Evolutionary conservation across 345 rosid species (phyloP).

Genomic region (Pistacia integerrima): DNA sequence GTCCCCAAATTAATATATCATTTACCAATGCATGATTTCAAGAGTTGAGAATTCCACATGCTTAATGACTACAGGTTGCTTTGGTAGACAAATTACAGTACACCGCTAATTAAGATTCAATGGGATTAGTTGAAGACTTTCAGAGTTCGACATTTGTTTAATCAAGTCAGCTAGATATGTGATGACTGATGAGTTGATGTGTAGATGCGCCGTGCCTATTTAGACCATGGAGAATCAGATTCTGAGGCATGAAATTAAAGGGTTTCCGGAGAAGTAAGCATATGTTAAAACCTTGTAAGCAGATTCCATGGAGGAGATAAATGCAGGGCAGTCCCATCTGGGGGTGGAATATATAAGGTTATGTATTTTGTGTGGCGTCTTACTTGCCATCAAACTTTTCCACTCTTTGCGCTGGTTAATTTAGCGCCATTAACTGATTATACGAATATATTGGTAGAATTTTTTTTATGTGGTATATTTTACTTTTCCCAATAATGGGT

Average conservation of each 20-base stretch:
- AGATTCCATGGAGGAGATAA: background rate
- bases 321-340: background rate
- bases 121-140: background rate
- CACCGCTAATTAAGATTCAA: background rate
- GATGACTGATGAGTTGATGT: background rate
- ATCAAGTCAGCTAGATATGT: background rate
- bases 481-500: too few relatives aligned
- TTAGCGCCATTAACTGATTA: background rate
- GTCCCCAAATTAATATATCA: background rate
- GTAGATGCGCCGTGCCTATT: background rate
- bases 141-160: background rate
- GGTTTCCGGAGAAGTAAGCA: background rate
- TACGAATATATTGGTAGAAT: background rate
- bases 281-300: background rate
- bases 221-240: background rate
- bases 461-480: too few relatives aligned
- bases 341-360: background rate
- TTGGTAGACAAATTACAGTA: too few relatives aligned
- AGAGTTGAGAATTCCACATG: too few relatives aligned
- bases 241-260: background rate
- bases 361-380: too few relatives aligned
- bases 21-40: too few relatives aligned
- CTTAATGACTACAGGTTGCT: too few relatives aligned
- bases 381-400: background rate
- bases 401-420: background rate